phyloP scores from a whole-genome alignment of 2,329 filamentous ascomycete species.

The Ceratocystis variospora region DNA sequence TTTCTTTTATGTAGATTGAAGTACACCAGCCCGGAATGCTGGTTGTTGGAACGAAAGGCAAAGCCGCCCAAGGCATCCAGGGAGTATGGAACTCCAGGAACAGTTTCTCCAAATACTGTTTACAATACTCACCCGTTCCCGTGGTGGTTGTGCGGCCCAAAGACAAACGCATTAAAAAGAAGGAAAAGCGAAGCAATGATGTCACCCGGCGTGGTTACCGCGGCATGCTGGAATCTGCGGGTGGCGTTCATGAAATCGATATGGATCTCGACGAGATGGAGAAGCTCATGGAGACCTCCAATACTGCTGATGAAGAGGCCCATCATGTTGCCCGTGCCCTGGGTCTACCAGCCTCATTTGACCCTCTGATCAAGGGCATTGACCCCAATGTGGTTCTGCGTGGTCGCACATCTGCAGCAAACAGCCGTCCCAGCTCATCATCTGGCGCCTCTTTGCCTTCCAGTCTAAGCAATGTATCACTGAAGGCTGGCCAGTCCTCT shows the following conservation, averaged over 20 bases:
- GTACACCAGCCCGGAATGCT: slow-evolving; percentile 86
- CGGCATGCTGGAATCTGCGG: slow-evolving; percentile 55
- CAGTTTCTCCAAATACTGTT: slow-evolving; percentile 85
- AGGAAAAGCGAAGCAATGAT: slow-evolving; percentile 68
- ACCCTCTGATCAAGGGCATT: slow-evolving; percentile 48
- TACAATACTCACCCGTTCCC: slow-evolving; percentile 84
- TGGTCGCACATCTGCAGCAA: slow-evolving; percentile 18
- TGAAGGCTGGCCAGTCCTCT: not conserved
- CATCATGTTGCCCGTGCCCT: slow-evolving; percentile 50
- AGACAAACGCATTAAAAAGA: slow-evolving; percentile 80
- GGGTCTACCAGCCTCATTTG: slow-evolving; percentile 47
- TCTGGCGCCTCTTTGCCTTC: slow-evolving; percentile 5
- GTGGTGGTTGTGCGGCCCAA: slow-evolving; percentile 84
- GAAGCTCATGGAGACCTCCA: slow-evolving; percentile 37
- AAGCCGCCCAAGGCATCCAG: slow-evolving; percentile 73
- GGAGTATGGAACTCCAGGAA: slow-evolving; percentile 64
- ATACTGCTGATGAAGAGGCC: slow-evolving; percentile 48
- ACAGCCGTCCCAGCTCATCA: slow-evolving; percentile 13
- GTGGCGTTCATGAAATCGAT: slow-evolving; percentile 45
- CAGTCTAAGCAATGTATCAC: not conserved
- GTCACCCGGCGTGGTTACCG: slow-evolving; percentile 62
- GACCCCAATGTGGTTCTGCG: slow-evolving; percentile 25
- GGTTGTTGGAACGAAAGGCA: slow-evolving; percentile 75
- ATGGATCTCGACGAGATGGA: slow-evolving; percentile 39
- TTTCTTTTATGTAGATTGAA: slow-evolving; percentile 48